Evolutionary conservation across 345 rosid genomes (phyloP), one percentile per base, ranked within the genome.

Genomic region (Boechera stricta): DNA sequence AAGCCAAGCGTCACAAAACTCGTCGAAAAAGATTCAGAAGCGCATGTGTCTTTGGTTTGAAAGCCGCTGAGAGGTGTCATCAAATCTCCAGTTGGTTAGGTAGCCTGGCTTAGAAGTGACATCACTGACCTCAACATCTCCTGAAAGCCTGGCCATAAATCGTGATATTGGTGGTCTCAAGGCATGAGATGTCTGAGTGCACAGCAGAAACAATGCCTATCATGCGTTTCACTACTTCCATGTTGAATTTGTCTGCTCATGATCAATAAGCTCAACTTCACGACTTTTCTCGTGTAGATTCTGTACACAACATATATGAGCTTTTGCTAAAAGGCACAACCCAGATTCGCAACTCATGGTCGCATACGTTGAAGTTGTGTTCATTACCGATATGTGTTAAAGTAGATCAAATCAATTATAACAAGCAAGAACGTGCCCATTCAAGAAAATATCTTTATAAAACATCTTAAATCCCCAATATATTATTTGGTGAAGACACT

Each of bases 81-180:
- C 81, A 32, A 78, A 86, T 72, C 73, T 84, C 88, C 89, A 86
- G 54, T 77, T 85, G 12, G 87, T 75, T 72, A 88, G 68, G 84
- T 88, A 85, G 24, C 84, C 85, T n/a, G 91, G 89, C 78, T 74
- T 84, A 2, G 73, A 41, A 32, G 83, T 74, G 31, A 73, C 82
- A 24, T 65, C 62, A 44, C 74, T 77, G 33, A 90, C 89, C 77
- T 87, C 91, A 12, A 72, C 62, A 73, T 92, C 96, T 68, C 92
- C 90, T 0, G 83, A 81, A 9, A 92, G 75, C 97, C 90, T 88
- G 28, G 86, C 87, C 24, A 88, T 81, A 2, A 86, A 89, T 7
- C 89, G 72, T 3, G 96, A 88, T 91, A 92, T 87, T n/a, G 84
- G 45, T 62, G 96, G 93, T 63, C 96, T 74, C 5, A 68, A 51